Conservation (phyloP, 2,329 filamentous ascomycete genomes). For the Fusarium lyarnte region DNA sequence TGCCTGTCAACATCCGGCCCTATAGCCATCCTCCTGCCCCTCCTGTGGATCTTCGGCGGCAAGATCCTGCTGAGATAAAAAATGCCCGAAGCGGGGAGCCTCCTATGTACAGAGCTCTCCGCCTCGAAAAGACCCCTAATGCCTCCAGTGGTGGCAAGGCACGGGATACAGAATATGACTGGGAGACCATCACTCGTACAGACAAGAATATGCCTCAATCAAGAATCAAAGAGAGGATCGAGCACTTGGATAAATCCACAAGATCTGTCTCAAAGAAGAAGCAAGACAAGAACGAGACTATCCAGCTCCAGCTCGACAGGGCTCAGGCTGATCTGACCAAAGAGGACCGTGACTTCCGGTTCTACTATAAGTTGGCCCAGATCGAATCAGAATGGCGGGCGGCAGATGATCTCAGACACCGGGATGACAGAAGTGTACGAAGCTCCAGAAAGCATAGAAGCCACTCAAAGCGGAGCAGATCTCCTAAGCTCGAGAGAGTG, state of each 20-base stretch:
- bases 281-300: conserved; percentile 45
- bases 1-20: conserved; percentile 1
- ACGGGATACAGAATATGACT: conserved; percentile 47
- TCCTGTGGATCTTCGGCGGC: conserved; percentile 29
- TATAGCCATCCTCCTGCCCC: conserved; percentile 23
- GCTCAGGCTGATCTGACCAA: conserved; percentile 48
- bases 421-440: conserved; percentile 31
- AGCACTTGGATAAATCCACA: conserved; percentile 49
- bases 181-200: conserved; percentile 51
- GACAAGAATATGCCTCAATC: conserved; percentile 50
- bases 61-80: conserved; percentile 37
- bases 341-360: conserved; percentile 51
- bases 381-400: conserved; percentile 52
- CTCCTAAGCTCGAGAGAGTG: conserved; percentile 49
- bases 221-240: conserved; percentile 51
- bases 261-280: conserved; percentile 51
- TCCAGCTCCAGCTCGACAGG: conserved; percentile 56
- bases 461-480: conserved; percentile 34
- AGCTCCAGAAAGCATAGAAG: conserved; percentile 31
- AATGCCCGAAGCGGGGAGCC: conserved; percentile 52
- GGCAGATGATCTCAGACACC: conserved; percentile 37
- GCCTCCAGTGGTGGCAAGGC: conserved; percentile 51
- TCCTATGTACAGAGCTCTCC: conserved; percentile 53
- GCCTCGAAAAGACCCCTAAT: conserved; percentile 52
- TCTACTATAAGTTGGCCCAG: conserved; percentile 55